A percentile compares a stretch with the other conserved stretches of the same genome.
These are phyloP conservation scores for Cicer yamashitae DNA, from an alignment of 306 rosid genomes.

Conservation along the genomic window DNA sequence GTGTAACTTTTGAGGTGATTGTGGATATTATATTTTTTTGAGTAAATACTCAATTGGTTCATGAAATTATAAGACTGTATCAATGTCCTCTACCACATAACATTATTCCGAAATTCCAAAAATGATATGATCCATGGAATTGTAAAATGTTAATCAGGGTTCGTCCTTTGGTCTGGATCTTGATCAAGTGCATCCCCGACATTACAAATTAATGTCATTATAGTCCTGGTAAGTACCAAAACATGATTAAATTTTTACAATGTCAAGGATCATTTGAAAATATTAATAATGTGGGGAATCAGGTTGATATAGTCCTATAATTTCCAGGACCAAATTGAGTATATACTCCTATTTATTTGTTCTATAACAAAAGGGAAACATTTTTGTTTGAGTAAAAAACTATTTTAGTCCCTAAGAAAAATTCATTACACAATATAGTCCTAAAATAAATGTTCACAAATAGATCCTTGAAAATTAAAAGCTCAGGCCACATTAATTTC, in stretches of 20 bases:
- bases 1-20: neutral
- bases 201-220: neutral
- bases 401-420: neutral
- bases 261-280: neutral
- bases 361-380: neutral
- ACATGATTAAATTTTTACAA: neutral
- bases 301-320: neutral
- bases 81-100: neutral
- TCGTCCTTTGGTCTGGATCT: too few species aligned
- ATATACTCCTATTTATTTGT: neutral
- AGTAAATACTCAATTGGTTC: neutral
- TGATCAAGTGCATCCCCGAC: neutral
- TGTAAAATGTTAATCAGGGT: too few species aligned
- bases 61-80: neutral
- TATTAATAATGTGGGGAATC: neutral
- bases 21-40: neutral
- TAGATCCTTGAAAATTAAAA: neutral
- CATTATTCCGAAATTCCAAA: neutral
- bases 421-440: neutral
- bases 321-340: neutral
- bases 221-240: neutral
- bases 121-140: neutral
- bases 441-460: neutral
- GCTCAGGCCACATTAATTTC: neutral
- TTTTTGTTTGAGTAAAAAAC: neutral